Base-by-base conservation (phyloP, 148 eudicot species). In the Euryodendron excelsum region DNA sequence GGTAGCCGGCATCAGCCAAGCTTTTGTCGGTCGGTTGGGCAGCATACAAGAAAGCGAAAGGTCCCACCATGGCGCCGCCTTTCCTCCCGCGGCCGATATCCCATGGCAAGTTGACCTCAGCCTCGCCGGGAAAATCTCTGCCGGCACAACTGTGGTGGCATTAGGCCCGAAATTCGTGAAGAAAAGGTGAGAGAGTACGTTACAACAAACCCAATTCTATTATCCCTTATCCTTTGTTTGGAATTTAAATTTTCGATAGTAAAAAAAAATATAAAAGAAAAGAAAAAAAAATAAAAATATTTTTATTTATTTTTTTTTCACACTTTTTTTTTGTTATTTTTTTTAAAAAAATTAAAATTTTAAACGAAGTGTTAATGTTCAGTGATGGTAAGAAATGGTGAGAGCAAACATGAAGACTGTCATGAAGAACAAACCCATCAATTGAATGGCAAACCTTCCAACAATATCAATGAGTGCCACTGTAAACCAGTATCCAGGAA, bases 401-500 rank as follows among this genome's bases (percentile, higher is more conserved):
- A 92, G 76, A 0, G 92, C 97, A 21, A 92, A 88, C 97, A 92
- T 92, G 86, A 92, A 92, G 18, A 92, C 84, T 0, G 93, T 90
- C 97, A 92, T 92, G 87, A 92, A 84, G 66, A 87, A 75, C 82
- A 92, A 92, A 4, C 97, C 97, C 77, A 87, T 79, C 6, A 92
- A 8, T 71, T 92, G 93, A 78, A 92, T 90, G 3, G 80, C 78
- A 48, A 88, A 87, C 30, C 93, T 78, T 0, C 97, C 97, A 0
- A 92, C 85, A 12, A 83, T 74, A 23, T 92, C 93, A 6, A 92
- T 92, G 1, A 92, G 79, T n/a, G 74, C 81, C 1, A 92, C 92
- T 0, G 93, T 92, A 72, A 90, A 90, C 97, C 93, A 92, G 45
- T 92, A 90, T 3, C 97, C 97, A 0, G 93, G 97, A 28, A 90